These are phyloP conservation scores for Quercus cerris DNA, from an alignment of 306 rosid species.

Conservation along the genomic window DNA sequence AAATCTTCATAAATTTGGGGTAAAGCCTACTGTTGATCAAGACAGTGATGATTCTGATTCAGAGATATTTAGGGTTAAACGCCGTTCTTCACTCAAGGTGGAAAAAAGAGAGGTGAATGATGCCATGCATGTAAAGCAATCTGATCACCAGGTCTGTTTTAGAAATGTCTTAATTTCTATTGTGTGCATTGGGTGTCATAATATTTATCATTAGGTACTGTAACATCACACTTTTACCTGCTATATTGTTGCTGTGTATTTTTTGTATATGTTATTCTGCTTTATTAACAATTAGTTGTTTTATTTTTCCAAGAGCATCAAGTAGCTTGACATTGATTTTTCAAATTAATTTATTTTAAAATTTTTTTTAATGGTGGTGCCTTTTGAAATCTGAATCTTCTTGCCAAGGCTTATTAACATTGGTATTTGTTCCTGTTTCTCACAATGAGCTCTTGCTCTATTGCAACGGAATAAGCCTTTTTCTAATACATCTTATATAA, in stretches of 20 bases:
- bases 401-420: too few species aligned
- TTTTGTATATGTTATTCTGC: not conserved
- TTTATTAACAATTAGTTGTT: not conserved
- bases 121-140: constrained; percentile 32
- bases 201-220: not conserved
- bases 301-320: not conserved
- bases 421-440: too few species aligned
- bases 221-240: not conserved
- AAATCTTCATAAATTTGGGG: constrained; percentile 30
- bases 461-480: too few species aligned
- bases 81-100: constrained; percentile 76
- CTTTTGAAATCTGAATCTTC: too few species aligned
- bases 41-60: constrained; percentile 82
- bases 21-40: constrained; percentile 36
- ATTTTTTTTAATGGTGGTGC: too few species aligned
- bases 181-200: not conserved
- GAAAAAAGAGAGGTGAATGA: constrained; percentile 51
- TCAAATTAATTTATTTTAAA: not conserved
- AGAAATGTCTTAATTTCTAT: not conserved
- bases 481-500: too few species aligned
- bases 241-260: not conserved
- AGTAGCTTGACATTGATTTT: not conserved
- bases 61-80: constrained; percentile 83
- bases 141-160: constrained; percentile 66
- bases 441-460: too few species aligned